Evolutionary conservation across 108 stramenopile species (phyloP), one percentile per base, ranked within the genome.

Genomic region (Discostella pseudostelligera): DNA sequence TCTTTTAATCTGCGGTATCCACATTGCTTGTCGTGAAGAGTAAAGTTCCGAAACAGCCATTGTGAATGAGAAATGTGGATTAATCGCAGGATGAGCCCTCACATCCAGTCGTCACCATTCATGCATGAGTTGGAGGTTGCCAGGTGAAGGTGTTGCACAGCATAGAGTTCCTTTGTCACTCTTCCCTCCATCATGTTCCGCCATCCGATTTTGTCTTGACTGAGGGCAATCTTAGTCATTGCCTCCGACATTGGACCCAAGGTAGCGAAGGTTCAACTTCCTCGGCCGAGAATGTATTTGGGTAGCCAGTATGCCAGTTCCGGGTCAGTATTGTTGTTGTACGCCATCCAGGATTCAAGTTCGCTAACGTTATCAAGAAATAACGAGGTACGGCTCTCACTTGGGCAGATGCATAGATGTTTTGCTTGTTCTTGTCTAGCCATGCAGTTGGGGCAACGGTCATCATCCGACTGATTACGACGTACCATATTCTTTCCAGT

Each of bases 21-120:
- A 17, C 32, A 36, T 2, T 32, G 1, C 11, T 13, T 12, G 53
- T 54, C 29, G 12, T 54, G 53, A 11, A 54, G 53, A n/a, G 53
- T 36, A 8, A 54, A 54, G 14, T 54, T 54, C n/a, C 53, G 2
- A 21, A 26, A 54, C 12, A 54, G 28, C 53, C 32, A 54, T 35
- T 54, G 53, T 3, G 29, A 36, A 29, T 36, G 53, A 13, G 53
- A 16, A 25, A 54, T 54, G 53, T 54, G 53, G 0, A 54, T 28
- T 13, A 54, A 2, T 13, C n/a, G 4, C 6, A 2, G 1, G 42
- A 43, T 43, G 7, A 43, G n/a, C 2, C n/a, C 14, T 8, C n/a
- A 8, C 42, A 16, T 8, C 42, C n/a, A 43, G 42, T 43, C 42
- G 2, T n/a, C n/a, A 8, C 42, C 42, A 11, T 43, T 43, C 9